Conservation (phyloP, 2,329 filamentous ascomycete genomes). For the Colletotrichum liaoningense region DNA sequence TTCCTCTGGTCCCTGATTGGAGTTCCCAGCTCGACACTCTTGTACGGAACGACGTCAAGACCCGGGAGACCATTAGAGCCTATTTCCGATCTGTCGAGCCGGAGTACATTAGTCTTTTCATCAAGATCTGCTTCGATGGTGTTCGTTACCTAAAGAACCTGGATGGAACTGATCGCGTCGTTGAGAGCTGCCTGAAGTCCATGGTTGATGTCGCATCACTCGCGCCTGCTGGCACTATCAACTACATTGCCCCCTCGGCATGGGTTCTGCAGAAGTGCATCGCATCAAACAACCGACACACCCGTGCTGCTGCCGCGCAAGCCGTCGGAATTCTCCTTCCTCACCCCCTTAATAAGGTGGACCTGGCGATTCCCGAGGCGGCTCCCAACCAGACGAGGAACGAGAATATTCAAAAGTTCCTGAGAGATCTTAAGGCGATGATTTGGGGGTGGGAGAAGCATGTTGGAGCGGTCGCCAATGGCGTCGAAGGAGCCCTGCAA, state of each 20-base stretch:
- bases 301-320: slow-evolving; percentile 75
- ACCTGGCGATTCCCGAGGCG: slow-evolving; percentile 48
- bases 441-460: slow-evolving; percentile 55
- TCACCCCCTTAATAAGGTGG: slow-evolving; percentile 59
- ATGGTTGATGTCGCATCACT: slow-evolving; percentile 66
- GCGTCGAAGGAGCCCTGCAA: slow-evolving; percentile 59
- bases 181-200: slow-evolving; percentile 61
- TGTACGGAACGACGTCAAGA: slow-evolving; percentile 75
- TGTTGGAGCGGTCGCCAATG: slow-evolving; percentile 56
- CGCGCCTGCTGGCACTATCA: slow-evolving; percentile 62
- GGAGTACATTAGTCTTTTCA: slow-evolving; percentile 53
- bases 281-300: slow-evolving; percentile 77
- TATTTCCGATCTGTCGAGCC: slow-evolving; percentile 60
- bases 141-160: slow-evolving; percentile 55
- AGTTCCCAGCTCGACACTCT: slow-evolving; percentile 80
- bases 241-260: slow-evolving; percentile 59
- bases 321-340: slow-evolving; percentile 82
- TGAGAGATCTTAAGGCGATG: slow-evolving; percentile 51
- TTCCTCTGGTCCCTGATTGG: slow-evolving; percentile 83
- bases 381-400: slow-evolving; percentile 41
- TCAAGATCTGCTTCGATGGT: slow-evolving; percentile 69
- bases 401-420: slow-evolving; percentile 21
- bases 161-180: slow-evolving; percentile 44
- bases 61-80: slow-evolving; percentile 67
- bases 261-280: slow-evolving; percentile 67